phyloP scores from a whole-genome alignment of 306 rosid species.

The Hippophae tibetana region DNA sequence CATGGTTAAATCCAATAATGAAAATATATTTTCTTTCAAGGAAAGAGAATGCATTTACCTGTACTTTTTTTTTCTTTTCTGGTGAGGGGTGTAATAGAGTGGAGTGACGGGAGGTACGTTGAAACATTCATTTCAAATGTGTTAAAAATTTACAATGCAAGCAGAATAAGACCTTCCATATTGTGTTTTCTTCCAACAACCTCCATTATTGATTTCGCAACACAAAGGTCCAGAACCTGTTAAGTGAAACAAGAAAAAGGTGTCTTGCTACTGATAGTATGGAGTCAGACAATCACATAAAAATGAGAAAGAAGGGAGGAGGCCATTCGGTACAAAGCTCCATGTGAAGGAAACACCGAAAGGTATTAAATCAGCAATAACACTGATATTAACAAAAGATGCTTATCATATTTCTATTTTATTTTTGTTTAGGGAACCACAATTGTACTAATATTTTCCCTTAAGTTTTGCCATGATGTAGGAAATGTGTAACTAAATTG shows the following conservation, averaged over 20 bases:
- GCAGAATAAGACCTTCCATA: conserved; percentile 63
- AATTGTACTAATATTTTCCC: no score
- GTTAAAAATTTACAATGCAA: conserved; percentile 50
- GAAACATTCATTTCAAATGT: background rate
- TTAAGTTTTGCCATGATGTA: no score
- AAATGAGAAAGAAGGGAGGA: no score
- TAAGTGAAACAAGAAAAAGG: conserved; percentile 11
- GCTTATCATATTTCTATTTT: no score
- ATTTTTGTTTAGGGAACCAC: background rate
- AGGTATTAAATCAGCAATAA: no score
- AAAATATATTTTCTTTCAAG: no score
- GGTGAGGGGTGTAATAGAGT: background rate
- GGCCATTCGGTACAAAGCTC: no score
- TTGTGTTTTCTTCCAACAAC: conserved; percentile 71
- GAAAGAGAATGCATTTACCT: background rate
- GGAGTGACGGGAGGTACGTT: background rate
- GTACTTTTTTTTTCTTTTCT: background rate
- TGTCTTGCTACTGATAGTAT: background rate
- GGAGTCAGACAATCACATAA: background rate
- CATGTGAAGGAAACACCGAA: no score
- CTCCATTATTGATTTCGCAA: conserved; percentile 81
- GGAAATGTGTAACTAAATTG: no score
- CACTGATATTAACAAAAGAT: no score
- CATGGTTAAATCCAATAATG: background rate
- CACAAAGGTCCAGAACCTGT: conserved; percentile 77